Evolutionary conservation across 1,284 basidiomycete genomes (phyloP).

Genomic region (Microbotryum saponariae): DNA sequence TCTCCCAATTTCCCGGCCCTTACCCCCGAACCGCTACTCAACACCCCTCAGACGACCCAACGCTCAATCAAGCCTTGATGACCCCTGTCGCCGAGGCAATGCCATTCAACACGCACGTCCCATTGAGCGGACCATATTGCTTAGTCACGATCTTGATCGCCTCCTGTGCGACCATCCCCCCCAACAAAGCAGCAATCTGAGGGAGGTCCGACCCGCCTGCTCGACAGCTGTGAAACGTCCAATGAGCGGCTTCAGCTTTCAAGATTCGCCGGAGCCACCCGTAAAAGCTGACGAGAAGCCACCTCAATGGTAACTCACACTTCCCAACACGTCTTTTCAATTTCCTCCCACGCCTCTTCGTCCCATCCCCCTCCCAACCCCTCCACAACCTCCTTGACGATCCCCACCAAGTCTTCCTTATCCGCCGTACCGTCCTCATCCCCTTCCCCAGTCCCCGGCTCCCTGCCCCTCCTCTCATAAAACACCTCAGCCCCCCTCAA

Average conservation of each 20-base stretch:
- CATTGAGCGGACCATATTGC: slow-evolving; percentile 87
- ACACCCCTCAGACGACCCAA: neutral
- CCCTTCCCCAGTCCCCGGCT: slow-evolving; percentile 42
- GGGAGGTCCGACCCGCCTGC: slow-evolving; percentile 58
- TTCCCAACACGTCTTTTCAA: slow-evolving; percentile 64
- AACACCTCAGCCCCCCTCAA: slow-evolving; percentile 46
- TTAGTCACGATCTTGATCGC: slow-evolving; percentile 94
- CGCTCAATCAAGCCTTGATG: slow-evolving; percentile 14
- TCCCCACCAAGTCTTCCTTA: slow-evolving; percentile 5
- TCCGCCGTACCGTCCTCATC: slow-evolving; percentile 25
- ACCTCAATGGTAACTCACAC: slow-evolving; percentile 52
- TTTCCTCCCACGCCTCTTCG: slow-evolving; percentile 46
- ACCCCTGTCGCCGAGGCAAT: slow-evolving; percentile 43
- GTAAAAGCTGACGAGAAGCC: slow-evolving; percentile 4
- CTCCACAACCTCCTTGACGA: slow-evolving; percentile 20
- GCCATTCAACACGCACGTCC: slow-evolving; percentile 78
- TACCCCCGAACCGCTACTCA: too few relatives aligned
- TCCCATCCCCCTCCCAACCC: slow-evolving; percentile 5
- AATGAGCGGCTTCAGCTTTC: too few relatives aligned
- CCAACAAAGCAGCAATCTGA: slow-evolving; percentile 85
- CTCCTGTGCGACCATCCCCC: slow-evolving; percentile 93
- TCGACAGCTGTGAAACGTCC: slow-evolving; percentile 16
- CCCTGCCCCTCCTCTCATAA: slow-evolving; percentile 40
- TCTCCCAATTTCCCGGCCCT: too few relatives aligned
- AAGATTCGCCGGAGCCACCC: neutral